Conservation (phyloP, 2,329 filamentous ascomycete genomes). For the Fusarium mangiferae region DNA sequence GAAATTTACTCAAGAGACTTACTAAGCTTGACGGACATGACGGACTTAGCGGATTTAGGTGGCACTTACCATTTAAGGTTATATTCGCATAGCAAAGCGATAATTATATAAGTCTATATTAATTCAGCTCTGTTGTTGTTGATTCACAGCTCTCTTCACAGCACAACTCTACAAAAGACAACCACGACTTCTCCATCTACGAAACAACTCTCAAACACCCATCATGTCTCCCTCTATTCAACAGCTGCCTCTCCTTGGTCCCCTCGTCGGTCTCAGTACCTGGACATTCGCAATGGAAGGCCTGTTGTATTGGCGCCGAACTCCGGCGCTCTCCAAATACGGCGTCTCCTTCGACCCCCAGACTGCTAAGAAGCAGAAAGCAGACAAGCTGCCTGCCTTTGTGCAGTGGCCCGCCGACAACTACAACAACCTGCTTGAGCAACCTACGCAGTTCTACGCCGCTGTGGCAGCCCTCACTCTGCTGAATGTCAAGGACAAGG, state of each 20-base stretch:
- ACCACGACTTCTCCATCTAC: no score
- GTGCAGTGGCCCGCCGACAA: not conserved
- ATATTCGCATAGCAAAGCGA: not conserved
- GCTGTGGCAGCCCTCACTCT: not conserved
- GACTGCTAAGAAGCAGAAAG: not conserved
- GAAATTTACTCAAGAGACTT: fast-evolving
- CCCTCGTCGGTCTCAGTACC: not conserved
- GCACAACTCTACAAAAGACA: fast-evolving
- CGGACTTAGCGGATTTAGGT: not conserved
- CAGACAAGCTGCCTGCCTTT: not conserved
- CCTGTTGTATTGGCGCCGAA: not conserved
- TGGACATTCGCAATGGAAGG: not conserved
- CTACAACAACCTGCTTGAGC: not conserved
- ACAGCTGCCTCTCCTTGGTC: not conserved
- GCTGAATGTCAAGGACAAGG: not conserved
- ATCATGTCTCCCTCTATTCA: not conserved
- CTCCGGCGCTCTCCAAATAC: not conserved
- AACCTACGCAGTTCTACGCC: not conserved
- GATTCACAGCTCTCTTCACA: fast-evolving
- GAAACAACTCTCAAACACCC: fast-evolving
- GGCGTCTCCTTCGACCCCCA: not conserved
- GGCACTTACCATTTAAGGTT: not conserved
- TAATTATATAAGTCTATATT: fast-evolving
- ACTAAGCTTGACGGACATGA: not conserved
- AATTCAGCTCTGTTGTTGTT: not conserved